A percentile compares a stretch with the other conserved stretches of the same genome.
These are phyloP conservation scores for Ustilago loliicola DNA, from an alignment of 1,284 basidiomycete genomes.

Conservation along the genomic window DNA sequence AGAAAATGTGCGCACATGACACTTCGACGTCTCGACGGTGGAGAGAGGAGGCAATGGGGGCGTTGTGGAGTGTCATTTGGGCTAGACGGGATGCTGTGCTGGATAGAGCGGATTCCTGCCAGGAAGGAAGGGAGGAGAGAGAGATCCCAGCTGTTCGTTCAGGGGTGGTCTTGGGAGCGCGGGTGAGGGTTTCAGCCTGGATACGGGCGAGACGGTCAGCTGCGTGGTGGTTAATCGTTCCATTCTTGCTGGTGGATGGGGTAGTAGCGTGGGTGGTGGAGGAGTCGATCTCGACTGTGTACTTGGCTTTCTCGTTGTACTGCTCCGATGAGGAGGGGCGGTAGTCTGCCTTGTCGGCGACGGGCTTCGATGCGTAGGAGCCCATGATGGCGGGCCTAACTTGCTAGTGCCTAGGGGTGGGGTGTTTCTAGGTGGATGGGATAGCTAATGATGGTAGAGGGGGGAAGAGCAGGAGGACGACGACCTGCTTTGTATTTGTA, in stretches of 20 bases:
- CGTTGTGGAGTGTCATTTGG: conserved; percentile 83
- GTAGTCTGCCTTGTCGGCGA: conserved; percentile 16
- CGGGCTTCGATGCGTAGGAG: conserved; percentile 42
- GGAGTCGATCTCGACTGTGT: conserved; percentile 24
- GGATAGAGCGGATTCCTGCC: conserved; percentile 48
- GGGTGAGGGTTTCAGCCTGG: conserved; percentile 47
- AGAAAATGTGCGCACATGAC: conserved; percentile 85
- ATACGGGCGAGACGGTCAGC: conserved; percentile 55
- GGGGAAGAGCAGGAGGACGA: not conserved
- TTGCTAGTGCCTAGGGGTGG: not conserved
- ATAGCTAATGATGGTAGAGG: not conserved
- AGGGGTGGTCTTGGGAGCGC: conserved; percentile 4
- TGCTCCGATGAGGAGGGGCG: conserved; percentile 11
- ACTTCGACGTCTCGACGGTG: conserved; percentile 77
- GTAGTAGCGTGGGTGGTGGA: conserved; percentile 12
- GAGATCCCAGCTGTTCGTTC: conserved; percentile 31
- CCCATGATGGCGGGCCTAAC: conserved; percentile 21
- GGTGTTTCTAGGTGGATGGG: not conserved
- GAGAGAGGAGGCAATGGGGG: conserved; percentile 79
- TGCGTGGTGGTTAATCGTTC: conserved; percentile 45
- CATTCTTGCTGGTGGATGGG: conserved; percentile 14
- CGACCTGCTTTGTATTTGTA: conserved; percentile 13
- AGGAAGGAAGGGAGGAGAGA: conserved; percentile 38
- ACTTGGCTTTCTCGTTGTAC: conserved; percentile 35
- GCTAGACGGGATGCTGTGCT: conserved; percentile 80